Conservation (phyloP, 148 eudicot genomes). For the Chenopodium berlandieri region DNA sequence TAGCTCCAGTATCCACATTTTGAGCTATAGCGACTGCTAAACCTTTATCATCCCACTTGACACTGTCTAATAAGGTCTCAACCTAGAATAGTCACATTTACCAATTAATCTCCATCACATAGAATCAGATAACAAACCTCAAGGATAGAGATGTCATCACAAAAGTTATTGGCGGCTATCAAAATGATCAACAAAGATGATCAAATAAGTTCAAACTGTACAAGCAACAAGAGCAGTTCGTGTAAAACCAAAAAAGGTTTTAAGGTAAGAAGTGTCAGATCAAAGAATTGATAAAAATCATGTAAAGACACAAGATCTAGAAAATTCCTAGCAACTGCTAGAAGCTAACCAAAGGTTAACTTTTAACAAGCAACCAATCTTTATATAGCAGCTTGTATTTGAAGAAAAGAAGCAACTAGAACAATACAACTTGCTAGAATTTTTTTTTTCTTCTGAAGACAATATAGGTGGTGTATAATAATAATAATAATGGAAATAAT, state of each 20-base stretch:
- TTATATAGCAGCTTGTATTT: not conserved
- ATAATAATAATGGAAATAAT: not conserved
- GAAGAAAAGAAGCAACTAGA: no score
- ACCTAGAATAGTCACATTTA: constrained; percentile 53
- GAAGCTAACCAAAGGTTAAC: not conserved
- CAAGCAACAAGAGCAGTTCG: not conserved
- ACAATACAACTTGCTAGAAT: not conserved
- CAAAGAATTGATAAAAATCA: not conserved
- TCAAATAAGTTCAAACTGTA: not conserved
- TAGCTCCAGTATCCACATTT: constrained; percentile 90
- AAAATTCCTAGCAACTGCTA: not conserved
- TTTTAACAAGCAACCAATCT: not conserved
- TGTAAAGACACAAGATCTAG: not conserved
- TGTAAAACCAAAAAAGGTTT: not conserved
- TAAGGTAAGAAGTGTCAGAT: not conserved
- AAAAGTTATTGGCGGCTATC: not conserved
- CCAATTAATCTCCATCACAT: constrained; percentile 22
- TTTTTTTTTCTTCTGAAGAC: not conserved
- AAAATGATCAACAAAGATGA: not conserved
- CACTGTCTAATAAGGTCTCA: constrained; percentile 69
- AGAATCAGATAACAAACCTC: not conserved
- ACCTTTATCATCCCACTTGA: constrained; percentile 99
- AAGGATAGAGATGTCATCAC: not conserved
- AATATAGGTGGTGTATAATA: not conserved
- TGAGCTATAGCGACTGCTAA: constrained; percentile 99